Evolutionary conservation across 345 rosid species (phyloP).

Genomic region (Mallotus nudiflorus): DNA sequence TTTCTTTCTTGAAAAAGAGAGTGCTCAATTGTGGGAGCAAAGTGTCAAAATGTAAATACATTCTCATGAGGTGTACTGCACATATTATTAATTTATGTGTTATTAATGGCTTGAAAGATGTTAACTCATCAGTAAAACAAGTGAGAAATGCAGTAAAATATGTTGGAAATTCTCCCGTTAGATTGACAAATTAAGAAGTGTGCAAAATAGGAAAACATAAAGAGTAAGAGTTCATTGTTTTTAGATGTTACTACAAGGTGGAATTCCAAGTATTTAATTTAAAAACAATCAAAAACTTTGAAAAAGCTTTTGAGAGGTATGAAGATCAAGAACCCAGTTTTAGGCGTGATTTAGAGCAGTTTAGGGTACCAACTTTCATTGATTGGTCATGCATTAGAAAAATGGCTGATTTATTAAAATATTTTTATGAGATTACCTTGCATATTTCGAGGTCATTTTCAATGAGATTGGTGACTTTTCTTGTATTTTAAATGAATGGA

Average conservation of each 20-base stretch:
- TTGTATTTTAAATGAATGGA: not conserved
- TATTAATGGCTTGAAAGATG: no score
- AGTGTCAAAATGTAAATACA: no score
- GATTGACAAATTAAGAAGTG: not conserved
- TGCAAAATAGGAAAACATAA: not conserved
- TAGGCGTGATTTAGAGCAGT: not conserved
- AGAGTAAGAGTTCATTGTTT: not conserved
- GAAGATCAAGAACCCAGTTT: not conserved
- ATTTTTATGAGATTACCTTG: no score
- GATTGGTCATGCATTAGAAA: no score
- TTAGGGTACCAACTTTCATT: not conserved
- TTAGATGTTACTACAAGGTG: not conserved
- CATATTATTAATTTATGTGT: no score
- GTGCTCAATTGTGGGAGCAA: no score
- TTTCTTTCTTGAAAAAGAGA: no score
- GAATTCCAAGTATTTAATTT: not conserved
- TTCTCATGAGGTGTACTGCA: no score
- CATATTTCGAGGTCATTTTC: not conserved
- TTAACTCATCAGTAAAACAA: no score
- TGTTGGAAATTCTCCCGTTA: not conserved
- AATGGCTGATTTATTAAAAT: no score
- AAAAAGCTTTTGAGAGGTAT: constrained; percentile 1
- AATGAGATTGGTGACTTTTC: not conserved
- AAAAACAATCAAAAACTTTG: not conserved
- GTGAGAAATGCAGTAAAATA: not conserved